Evolutionary conservation across 148 eudicot genomes (phyloP), one percentile per base, ranked within the genome.

Genomic region (Amaranthus cruentus): DNA sequence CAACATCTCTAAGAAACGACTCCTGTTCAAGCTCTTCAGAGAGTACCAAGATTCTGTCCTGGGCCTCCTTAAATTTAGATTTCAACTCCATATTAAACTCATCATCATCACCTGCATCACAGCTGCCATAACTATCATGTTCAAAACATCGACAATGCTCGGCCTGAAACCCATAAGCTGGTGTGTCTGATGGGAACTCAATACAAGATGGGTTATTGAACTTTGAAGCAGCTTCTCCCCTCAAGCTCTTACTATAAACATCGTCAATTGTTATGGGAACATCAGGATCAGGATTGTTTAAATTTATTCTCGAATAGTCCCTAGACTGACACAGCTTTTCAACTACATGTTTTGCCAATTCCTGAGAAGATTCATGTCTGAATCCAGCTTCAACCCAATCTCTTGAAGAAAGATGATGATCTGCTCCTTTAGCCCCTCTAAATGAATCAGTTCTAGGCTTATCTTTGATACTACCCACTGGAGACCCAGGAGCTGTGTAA

Each of bases 221-320:
- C 55, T 62, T 72, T 7, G 70, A 77, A 66, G 70, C 59, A 14
- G 82, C 77, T n/a, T 62, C 67, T 68, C 75, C 61, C 72, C 78
- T 78, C 52, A 84, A 56, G 2, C 87, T 81, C 62, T 81, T 78
- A 51, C 79, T 76, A 74, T 91, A 91, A 46, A 94, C 73, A 82
- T 94, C 96, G 77, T 87, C 97, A 54, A 94, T 79, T 55, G 97
- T 89, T 74, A 89, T 89, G 44, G 97, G 98, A 54, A 70, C 77
- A 76, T 80, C 87, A 54, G 86, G 74, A 48, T 86, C 97, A 71
- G 74, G 76, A 66, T 85, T 89, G 71, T 82, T 84, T 44, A 74
- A 80, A 78, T 79, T 83, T 73, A 78, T 57, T 69, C 66, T 75
- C 3, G 83, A 77, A 71, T 74, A 58, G 73, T 14, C 77, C 48